phyloP scores from a whole-genome alignment of 192 early-diverging fungal genomes.

The Geosiphon pyriformis region DNA sequence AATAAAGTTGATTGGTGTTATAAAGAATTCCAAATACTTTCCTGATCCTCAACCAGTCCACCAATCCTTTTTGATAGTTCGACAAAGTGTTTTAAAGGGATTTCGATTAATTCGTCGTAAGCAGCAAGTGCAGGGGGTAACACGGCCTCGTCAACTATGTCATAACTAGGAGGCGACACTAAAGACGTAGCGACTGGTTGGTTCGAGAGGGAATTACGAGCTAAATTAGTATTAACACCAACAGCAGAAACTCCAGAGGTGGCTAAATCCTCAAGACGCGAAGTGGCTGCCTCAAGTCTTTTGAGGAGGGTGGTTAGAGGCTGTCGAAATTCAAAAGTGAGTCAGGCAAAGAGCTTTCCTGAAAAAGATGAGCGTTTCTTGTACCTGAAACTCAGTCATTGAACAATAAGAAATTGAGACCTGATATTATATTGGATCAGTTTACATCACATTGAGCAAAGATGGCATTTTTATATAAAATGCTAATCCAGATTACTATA shows the following conservation, averaged over 20 bases:
- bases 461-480: too few relatives aligned
- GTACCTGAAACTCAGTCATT: neutral
- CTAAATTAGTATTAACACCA: constrained; percentile 34
- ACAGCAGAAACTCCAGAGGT: constrained; percentile 45
- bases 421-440: too few relatives aligned
- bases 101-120: constrained; percentile 46
- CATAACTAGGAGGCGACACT: constrained; percentile 29
- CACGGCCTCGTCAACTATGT: constrained; percentile 25
- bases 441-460: too few relatives aligned
- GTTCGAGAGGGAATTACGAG: constrained; percentile 31
- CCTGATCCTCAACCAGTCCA: constrained; percentile 54
- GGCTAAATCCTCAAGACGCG: constrained; percentile 83
- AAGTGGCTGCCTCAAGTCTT: constrained; percentile 88
- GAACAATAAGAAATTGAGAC: too few relatives aligned
- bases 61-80: constrained; percentile 47
- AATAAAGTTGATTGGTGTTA: neutral
- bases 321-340: constrained; percentile 16
- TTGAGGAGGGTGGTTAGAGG: constrained; percentile 71
- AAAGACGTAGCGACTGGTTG: constrained; percentile 32
- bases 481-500: too few relatives aligned
- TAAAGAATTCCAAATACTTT: constrained; percentile 28
- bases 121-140: constrained; percentile 46
- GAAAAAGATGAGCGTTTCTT: neutral
- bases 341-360: neutral
- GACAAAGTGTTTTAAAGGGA: constrained; percentile 40